Evolutionary conservation across 2,329 filamentous ascomycete species (phyloP).

Genomic region (Ceratocystis albifundus): DNA sequence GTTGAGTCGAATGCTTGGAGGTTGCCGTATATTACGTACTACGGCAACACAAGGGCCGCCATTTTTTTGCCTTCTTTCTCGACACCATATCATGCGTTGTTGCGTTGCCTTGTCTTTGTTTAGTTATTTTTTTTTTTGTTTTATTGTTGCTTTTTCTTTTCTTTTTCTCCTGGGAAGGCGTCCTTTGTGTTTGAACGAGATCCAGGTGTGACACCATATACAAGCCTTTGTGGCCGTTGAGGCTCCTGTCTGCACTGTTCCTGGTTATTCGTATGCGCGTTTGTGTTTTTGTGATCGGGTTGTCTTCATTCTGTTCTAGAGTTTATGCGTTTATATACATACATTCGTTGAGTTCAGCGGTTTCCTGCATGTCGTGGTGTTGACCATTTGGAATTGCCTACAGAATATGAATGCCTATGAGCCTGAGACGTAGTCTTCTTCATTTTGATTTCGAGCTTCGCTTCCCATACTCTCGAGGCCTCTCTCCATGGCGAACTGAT

Average conservation of each 20-base stretch:
- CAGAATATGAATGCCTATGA: neutral
- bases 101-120: neutral
- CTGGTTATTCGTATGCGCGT: neutral
- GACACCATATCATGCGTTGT: neutral
- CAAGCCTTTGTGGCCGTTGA: neutral
- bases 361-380: neutral
- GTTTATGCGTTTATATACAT: conserved; percentile 12
- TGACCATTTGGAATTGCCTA: neutral
- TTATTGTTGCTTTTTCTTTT: neutral
- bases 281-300: neutral
- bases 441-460: neutral
- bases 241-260: neutral
- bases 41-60: neutral
- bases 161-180: conserved; percentile 3
- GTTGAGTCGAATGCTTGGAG: neutral
- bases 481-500: conserved; percentile 30
- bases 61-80: neutral
- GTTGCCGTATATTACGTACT: neutral
- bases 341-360: neutral
- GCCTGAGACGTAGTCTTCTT: neutral
- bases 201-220: neutral
- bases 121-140: conserved; percentile 6
- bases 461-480: conserved; percentile 40
- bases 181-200: conserved; percentile 11
- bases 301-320: neutral